These are phyloP conservation scores for Coemansia sp. DNA, from an alignment of 192 early-diverging fungal genomes.

Conservation along the genomic window DNA sequence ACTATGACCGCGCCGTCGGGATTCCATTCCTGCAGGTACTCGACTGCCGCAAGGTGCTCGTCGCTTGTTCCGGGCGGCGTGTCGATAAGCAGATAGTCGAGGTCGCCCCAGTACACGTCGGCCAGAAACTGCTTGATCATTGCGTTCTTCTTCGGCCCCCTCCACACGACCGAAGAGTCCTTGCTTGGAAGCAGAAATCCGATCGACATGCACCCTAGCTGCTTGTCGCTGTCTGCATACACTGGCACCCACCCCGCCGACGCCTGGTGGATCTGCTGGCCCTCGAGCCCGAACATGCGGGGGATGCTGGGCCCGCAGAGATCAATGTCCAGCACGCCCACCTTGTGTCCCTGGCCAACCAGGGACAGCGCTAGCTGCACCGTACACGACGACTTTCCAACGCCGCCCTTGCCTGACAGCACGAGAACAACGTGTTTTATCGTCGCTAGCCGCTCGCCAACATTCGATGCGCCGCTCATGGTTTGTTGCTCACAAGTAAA, in stretches of 20 bases:
- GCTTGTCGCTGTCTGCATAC: slow-evolving; percentile 64
- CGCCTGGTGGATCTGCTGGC: slow-evolving; percentile 84
- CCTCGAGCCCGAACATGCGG: slow-evolving; percentile 90
- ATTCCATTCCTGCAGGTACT: slow-evolving; percentile 78
- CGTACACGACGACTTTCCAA: slow-evolving; percentile 93
- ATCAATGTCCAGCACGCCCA: slow-evolving; percentile 95
- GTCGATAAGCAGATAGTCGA: slow-evolving; percentile 94
- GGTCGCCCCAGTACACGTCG: slow-evolving; percentile 94
- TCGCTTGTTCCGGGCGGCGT: slow-evolving; percentile 98
- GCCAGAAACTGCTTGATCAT: slow-evolving; percentile 97
- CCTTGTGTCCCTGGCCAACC: slow-evolving; percentile 60
- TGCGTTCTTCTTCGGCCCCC: slow-evolving; percentile 98
- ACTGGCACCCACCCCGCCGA: slow-evolving; percentile 86
- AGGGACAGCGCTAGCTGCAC: slow-evolving; percentile 78
- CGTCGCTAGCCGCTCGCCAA: slow-evolving; percentile 41
- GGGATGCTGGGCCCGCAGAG: slow-evolving; percentile 96
- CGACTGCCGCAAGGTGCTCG: slow-evolving; percentile 91
- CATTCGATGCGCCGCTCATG: slow-evolving; percentile 37
- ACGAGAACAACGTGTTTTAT: slow-evolving; percentile 91
- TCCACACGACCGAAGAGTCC: slow-evolving; percentile 95
- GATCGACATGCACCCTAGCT: slow-evolving; percentile 90
- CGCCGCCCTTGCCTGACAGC: slow-evolving; percentile 97
- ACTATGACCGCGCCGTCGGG: slow-evolving; percentile 89
- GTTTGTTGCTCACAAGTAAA: neutral
- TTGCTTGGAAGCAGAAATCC: slow-evolving; percentile 87